Evolutionary conservation across 2,329 filamentous ascomycete species (phyloP), one percentile per base, ranked within the genome.

Genomic region (Tolypocladium ophioglossoides): DNA sequence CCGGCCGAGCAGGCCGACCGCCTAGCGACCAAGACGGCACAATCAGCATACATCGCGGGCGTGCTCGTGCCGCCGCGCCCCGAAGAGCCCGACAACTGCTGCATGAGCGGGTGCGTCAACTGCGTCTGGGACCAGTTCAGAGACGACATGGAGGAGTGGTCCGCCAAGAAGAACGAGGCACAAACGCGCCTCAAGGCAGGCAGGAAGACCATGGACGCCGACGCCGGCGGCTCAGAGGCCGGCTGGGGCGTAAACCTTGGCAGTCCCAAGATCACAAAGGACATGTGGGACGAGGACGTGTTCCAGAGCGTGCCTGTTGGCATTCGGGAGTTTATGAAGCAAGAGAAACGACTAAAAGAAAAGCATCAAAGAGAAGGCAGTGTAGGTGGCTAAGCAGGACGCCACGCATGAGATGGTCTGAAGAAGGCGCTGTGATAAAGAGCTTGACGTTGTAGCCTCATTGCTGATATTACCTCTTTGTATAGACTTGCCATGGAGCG

Each of bases 31-130:
- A 78, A 83, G 38, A 73, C 82, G 14, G 73, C 78, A 16, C 76
- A 80, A 57, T 83, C 83, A 51, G 80, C 75, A 10, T 75, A 83
- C 56, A 76, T 96, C 54, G 91, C 88, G 1, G 92, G 91, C 4
- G 80, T 97, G 1, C 72, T 83, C 20, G 86, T 97, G 5, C 94
- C 94, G 2, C 91, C 91, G 0, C 81, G 82, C 50, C 94, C 94
- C 1, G 79, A 83, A 50, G 92, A 99, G 71, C 94, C 94, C 4
- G 94, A 97, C 64, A 96, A 99, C 67, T 99, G 94, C 78, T 99
- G 94, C 72, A 99, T 99, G 94, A 94, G 89, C 65, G 94, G 94
- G 3, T 99, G 94, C 68, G 92, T 96, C 50, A 91, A 97, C 69
- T 99, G 94, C 69, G 94, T 97, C 3, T 97, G 91, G 91, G 91